phyloP scores from a whole-genome alignment of 768 basidiomycete genomes.

The Gymnopilus junonius region DNA sequence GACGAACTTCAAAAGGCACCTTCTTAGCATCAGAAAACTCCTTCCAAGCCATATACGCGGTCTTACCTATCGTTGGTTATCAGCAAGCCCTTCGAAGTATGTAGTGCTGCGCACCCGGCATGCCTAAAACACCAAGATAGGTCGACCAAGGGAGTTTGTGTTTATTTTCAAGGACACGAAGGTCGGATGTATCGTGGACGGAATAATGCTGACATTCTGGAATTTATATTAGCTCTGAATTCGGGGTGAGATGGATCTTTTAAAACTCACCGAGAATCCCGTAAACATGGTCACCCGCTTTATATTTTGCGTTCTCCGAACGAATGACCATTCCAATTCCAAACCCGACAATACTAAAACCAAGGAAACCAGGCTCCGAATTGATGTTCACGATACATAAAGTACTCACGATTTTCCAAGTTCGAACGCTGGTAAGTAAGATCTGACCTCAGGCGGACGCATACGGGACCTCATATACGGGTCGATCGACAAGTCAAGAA shows the following conservation, averaged over 20 bases:
- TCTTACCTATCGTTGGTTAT: conserved; percentile 31
- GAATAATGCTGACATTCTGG: conserved; percentile 47
- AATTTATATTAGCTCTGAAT: not conserved
- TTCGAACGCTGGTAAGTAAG: conserved; percentile 32
- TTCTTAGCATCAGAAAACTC: conserved; percentile 42
- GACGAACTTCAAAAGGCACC: too few species aligned
- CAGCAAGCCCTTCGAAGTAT: not conserved
- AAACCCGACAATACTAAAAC: conserved; percentile 29
- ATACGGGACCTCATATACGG: conserved; percentile 47
- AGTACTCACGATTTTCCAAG: conserved; percentile 44
- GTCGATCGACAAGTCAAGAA: conserved; percentile 48
- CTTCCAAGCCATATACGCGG: conserved; percentile 45
- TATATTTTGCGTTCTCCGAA: conserved; percentile 38
- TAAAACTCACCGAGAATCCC: conserved; percentile 32
- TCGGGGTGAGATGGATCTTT: not conserved
- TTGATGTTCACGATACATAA: not conserved
- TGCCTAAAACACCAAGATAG: conserved; percentile 56
- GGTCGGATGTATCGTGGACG: conserved; percentile 26
- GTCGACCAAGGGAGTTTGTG: conserved; percentile 50
- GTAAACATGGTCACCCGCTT: conserved; percentile 45
- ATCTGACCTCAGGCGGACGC: conserved; percentile 32
- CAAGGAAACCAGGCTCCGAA: not conserved
- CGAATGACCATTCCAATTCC: conserved; percentile 54
- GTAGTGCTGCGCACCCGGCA: conserved; percentile 47
- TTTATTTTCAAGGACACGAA: conserved; percentile 41